phyloP scores from a whole-genome alignment of 176 grass and related monocot species.

The Aegilops umbellulata region DNA sequence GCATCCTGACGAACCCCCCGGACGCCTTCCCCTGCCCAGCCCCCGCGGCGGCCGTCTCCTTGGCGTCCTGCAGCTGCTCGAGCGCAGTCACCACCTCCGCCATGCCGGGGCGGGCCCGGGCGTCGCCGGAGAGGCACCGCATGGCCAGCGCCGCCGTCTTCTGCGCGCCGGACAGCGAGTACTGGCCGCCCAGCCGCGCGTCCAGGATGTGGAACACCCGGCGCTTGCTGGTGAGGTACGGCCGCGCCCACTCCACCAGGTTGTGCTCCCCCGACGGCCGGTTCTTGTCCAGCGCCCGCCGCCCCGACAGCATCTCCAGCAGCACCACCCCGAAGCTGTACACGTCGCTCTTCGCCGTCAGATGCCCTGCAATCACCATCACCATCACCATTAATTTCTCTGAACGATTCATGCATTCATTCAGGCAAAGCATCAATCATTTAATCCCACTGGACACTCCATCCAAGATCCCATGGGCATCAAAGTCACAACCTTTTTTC shows the following conservation, averaged over 20 bases:
- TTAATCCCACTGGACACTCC: neutral
- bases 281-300: conserved; percentile 66
- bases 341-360: conserved; percentile 68
- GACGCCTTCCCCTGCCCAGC: neutral
- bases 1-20: neutral
- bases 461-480: neutral
- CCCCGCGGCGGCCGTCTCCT: neutral
- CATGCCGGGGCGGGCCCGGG: conserved; percentile 57
- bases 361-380: conserved; percentile 37
- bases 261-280: conserved; percentile 59
- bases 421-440: neutral
- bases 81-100: conserved; percentile 45
- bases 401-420: neutral
- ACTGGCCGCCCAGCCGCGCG: conserved; percentile 48
- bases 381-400: neutral
- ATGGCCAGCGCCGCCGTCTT: conserved; percentile 40
- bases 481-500: neutral
- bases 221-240: conserved; percentile 47
- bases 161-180: conserved; percentile 49
- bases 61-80: conserved; percentile 50
- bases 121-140: conserved; percentile 52
- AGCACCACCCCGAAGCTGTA: conserved; percentile 79
- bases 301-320: conserved; percentile 54
- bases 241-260: conserved; percentile 76
- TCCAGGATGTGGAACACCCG: conserved; percentile 52